Conservation (phyloP, 2,329 filamentous ascomycete species). For the Arachnopeziza araneosa region DNA sequence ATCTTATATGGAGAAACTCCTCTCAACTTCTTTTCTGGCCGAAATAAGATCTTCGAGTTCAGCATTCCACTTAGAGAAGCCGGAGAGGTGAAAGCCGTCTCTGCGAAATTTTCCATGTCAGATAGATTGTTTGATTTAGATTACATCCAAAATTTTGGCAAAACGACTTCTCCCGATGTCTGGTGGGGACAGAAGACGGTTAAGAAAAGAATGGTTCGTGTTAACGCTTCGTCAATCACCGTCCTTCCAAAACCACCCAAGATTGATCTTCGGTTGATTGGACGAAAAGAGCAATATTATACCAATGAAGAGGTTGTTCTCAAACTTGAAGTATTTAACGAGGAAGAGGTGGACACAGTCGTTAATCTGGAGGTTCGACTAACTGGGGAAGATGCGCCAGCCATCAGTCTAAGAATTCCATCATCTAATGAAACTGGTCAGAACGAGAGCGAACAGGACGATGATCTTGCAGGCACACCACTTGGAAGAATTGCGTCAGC, state of each 20-base stretch:
- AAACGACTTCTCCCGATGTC: constrained; percentile 36
- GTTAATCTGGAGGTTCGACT: constrained; percentile 66
- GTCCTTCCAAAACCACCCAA: constrained; percentile 89
- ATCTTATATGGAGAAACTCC: constrained; percentile 51
- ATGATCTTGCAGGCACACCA: constrained; percentile 11
- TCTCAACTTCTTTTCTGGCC: constrained; percentile 60
- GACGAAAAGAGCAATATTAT: constrained; percentile 69
- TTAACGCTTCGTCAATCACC: constrained; percentile 52
- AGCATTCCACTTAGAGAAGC: constrained; percentile 72
- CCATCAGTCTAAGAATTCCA: constrained; percentile 35
- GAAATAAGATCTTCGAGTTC: constrained; percentile 66
- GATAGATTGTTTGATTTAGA: constrained; percentile 62
- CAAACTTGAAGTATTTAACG: constrained; percentile 67
- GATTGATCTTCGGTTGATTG: constrained; percentile 65
- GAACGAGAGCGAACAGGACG: constrained; percentile 2
- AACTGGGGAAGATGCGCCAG: constrained; percentile 50
- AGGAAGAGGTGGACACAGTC: constrained; percentile 73
- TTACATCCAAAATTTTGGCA: constrained; percentile 53
- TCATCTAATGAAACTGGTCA: not conserved
- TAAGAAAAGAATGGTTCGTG: constrained; percentile 43
- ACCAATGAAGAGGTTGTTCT: constrained; percentile 72
- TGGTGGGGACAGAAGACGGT: constrained; percentile 46
- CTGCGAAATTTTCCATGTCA: constrained; percentile 57
- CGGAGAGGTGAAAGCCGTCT: constrained; percentile 65
- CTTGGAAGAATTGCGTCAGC: constrained; percentile 40